Evolutionary conservation across 2,329 filamentous ascomycete species (phyloP).

Genomic region (Diplodia corticola): DNA sequence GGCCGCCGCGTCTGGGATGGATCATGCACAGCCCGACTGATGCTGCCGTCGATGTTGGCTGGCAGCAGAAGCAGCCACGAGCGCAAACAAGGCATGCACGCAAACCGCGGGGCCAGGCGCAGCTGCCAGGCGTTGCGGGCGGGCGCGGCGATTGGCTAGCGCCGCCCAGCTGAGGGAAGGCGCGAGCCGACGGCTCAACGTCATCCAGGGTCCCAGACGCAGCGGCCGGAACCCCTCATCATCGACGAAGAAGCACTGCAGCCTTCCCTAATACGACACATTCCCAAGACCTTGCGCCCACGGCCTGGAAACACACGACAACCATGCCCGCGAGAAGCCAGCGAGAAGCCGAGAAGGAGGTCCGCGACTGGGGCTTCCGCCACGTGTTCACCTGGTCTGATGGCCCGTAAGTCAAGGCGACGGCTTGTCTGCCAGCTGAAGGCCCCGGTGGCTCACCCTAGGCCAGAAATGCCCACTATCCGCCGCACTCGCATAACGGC

Average conservation of each 20-base stretch:
- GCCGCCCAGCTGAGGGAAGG: not conserved
- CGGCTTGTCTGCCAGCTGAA: not conserved
- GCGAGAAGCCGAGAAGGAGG: conserved; percentile 58
- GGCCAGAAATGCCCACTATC: conserved; percentile 65
- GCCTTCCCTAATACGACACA: not conserved
- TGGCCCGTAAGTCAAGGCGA: conserved; percentile 57
- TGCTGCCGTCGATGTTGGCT: not conserved
- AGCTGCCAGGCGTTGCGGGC: conserved; percentile 3
- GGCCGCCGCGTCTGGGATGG: not conserved
- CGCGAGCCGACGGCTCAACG: not conserved
- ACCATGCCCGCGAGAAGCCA: conserved; percentile 43
- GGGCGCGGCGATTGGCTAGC: not conserved
- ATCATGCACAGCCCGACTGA: conserved; percentile 8
- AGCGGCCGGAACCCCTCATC: not conserved
- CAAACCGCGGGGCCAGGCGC: not conserved
- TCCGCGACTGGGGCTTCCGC: conserved; percentile 67
- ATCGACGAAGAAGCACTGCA: not conserved
- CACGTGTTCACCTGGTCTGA: conserved; percentile 74
- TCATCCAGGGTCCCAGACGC: conserved; percentile 5
- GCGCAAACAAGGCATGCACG: not conserved
- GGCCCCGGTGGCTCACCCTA: conserved; percentile 23
- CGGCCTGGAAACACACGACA: not conserved
- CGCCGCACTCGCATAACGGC: conserved; percentile 64
- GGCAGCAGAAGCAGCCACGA: conserved; percentile 6
- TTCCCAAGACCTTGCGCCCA: conserved; percentile 9